Evolutionary conservation across 139 green algal species (phyloP).

Genomic region (Closterium sp.): DNA sequence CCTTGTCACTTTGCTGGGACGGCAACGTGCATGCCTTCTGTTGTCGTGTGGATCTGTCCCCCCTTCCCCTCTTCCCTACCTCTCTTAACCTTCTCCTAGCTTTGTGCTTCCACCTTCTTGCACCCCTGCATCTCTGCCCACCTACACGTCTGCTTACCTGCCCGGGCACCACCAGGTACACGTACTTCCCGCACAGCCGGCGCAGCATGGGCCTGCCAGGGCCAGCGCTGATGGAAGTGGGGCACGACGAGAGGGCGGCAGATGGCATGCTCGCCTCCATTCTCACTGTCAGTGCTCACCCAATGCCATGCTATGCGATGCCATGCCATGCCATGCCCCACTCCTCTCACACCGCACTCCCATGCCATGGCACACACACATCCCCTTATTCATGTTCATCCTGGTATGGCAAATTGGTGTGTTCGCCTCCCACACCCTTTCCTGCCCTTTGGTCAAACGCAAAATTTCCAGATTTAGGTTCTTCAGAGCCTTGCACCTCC

Average conservation of each 20-base stretch:
- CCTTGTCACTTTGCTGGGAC: too few relatives aligned
- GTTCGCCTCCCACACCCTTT: too few relatives aligned
- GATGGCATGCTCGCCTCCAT: constrained; percentile 61
- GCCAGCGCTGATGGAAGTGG: constrained; percentile 62
- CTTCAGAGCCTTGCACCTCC: too few relatives aligned
- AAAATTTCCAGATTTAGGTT: too few relatives aligned
- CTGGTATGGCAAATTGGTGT: too few relatives aligned
- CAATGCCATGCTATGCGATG: not conserved
- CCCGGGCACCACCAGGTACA: constrained; percentile 65
- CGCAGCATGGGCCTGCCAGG: constrained; percentile 30
- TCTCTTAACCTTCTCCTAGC: not conserved
- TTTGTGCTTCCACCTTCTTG: not conserved
- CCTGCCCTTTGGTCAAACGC: too few relatives aligned
- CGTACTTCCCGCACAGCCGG: constrained; percentile 79
- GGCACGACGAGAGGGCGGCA: constrained; percentile 63
- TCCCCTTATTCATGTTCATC: too few relatives aligned
- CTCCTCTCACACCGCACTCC: too few relatives aligned
- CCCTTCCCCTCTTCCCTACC: not conserved
- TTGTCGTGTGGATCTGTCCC: not conserved
- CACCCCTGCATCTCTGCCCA: not conserved
- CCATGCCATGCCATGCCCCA: not conserved
- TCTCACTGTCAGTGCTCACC: constrained; percentile 10
- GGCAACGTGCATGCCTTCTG: too few relatives aligned
- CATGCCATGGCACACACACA: not conserved
- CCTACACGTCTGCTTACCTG: not conserved